A percentile compares a stretch with the other conserved stretches of the same genome.
Conservation (phyloP, 768 basidiomycete species). For the Porpolomopsis calyptriformis region DNA sequence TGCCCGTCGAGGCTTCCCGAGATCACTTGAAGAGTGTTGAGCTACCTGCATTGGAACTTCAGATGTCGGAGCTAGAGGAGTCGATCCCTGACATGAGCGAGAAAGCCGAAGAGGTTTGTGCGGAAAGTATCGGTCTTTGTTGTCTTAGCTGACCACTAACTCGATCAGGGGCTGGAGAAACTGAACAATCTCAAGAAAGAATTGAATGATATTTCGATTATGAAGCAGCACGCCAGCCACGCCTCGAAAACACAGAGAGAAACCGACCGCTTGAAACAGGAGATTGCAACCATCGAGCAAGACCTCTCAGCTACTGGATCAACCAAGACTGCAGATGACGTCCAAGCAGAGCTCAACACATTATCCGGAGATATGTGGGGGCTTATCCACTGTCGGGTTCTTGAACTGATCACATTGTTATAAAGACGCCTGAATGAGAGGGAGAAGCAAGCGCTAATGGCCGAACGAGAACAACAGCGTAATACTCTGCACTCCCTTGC, state of each 20-base stretch:
- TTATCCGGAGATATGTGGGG: slow-evolving; percentile 58
- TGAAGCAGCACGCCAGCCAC: slow-evolving; percentile 53
- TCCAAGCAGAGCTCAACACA: slow-evolving; percentile 65
- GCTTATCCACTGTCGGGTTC: background rate
- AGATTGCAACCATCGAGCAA: slow-evolving; percentile 53
- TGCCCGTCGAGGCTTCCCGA: slow-evolving; percentile 44
- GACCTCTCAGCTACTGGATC: slow-evolving; percentile 66
- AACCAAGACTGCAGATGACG: slow-evolving; percentile 73
- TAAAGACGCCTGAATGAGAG: slow-evolving; percentile 55
- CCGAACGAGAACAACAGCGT: slow-evolving; percentile 55
- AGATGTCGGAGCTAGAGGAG: slow-evolving; percentile 47
- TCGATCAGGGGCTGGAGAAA: slow-evolving; percentile 38
- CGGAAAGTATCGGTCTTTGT: slow-evolving; percentile 2
- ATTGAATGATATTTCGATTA: slow-evolving; percentile 43
- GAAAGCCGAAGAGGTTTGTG: slow-evolving; percentile 52
- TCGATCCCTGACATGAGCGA: slow-evolving; percentile 41
- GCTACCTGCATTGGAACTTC: slow-evolving; percentile 54
- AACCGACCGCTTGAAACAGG: slow-evolving; percentile 45
- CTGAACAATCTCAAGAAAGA: slow-evolving; percentile 46
- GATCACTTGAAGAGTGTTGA: slow-evolving; percentile 48
- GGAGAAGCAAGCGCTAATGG: slow-evolving; percentile 44
- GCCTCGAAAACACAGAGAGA: slow-evolving; percentile 53
- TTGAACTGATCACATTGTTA: background rate
- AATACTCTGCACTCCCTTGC: slow-evolving; percentile 44
- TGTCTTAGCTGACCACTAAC: slow-evolving; percentile 2